Conservation (phyloP, 2,329 filamentous ascomycete genomes). For the Byssothecium circinans region DNA sequence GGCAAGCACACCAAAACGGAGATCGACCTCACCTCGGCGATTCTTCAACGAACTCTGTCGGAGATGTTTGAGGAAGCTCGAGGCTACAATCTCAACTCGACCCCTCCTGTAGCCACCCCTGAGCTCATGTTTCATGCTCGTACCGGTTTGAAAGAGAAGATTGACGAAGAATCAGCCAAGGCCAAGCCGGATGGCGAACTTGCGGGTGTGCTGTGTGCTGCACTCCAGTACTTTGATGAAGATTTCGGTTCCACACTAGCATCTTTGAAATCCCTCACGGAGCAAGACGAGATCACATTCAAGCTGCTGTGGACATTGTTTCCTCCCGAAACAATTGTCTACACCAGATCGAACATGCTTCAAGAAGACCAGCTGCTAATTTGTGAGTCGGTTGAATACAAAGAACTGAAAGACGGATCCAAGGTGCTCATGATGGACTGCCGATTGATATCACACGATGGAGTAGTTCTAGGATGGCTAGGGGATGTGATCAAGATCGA, state of each 20-base stretch:
- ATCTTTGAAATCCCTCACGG: not conserved
- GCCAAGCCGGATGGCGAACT: conserved; percentile 7
- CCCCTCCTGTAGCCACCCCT: conserved; percentile 12
- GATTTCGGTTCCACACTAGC: conserved; percentile 12
- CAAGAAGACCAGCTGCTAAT: too few relatives aligned
- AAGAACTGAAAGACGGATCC: too few relatives aligned
- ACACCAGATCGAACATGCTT: not conserved
- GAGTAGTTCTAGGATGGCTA: too few relatives aligned
- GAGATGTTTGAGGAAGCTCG: conserved; percentile 14
- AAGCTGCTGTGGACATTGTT: conserved; percentile 19
- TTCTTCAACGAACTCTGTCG: conserved; percentile 11
- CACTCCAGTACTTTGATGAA: conserved; percentile 14
- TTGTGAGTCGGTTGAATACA: too few relatives aligned
- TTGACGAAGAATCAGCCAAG: conserved; percentile 11
- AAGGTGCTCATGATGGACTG: too few relatives aligned
- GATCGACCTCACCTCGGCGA: conserved; percentile 14
- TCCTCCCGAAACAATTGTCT: conserved; percentile 12
- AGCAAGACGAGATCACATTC: conserved; percentile 19
- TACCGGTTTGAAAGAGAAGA: conserved; percentile 6
- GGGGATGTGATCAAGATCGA: conserved; percentile 6
- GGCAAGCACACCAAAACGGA: conserved; percentile 11
- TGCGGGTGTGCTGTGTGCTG: conserved; percentile 13
- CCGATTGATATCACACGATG: too few relatives aligned
- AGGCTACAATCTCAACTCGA: conserved; percentile 13
- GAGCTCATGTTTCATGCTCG: conserved; percentile 17